Evolutionary conservation across 352 stramenopile species (phyloP), one percentile per base, ranked within the genome.

Genomic region (Pseudoperonospora humuli): DNA sequence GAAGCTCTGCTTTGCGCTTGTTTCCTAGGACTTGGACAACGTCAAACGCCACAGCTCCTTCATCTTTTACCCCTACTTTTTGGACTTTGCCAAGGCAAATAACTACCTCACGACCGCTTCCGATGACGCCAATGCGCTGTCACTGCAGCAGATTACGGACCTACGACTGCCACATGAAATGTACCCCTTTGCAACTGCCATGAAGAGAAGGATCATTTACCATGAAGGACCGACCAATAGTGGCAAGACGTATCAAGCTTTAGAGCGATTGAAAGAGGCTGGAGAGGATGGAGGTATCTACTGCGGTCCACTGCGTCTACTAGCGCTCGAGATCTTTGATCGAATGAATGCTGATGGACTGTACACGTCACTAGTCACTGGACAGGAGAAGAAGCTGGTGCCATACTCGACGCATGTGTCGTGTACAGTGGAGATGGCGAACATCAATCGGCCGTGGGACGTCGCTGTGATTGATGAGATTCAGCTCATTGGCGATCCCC

Each of bases 241-340:
- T 46, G 95, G 95, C 28, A 99, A 99, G 64, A 98, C 96, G 6
- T 93, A 97, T 54, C 62, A 93, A 34, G 95, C 96, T 4, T 64
- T 99, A 13, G 63, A 97, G 61, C 65, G 86, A 23, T 75, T 99
- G 20, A 97, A 96, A 57, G 53, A 84, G 32, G 94, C 91, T 0
- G 70, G 84, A 24, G 60, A 64, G 2, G 63, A 89, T 24, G 79
- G 78, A 21, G 95, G 95, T 1, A 66, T 98, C 17, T 98, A 98
- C 62, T 93, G 91, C 29, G 93, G 92, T 10, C 96, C 95, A 13
- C 62, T 99, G 19, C 87, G 94, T 35, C 66, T 98, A 3, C 56
- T 98, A 19, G 95, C 95, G 7, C 77, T 95, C 10, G 95, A 99
- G 60, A 79, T 98, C 23, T 98, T 96, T 61, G 92, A 98, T 37